A percentile compares a stretch with the other conserved stretches of the same genome.
Evolutionary conservation across 495 filamentous ascomycete species (phyloP).

Genomic region (Apodospora peruviana): DNA sequence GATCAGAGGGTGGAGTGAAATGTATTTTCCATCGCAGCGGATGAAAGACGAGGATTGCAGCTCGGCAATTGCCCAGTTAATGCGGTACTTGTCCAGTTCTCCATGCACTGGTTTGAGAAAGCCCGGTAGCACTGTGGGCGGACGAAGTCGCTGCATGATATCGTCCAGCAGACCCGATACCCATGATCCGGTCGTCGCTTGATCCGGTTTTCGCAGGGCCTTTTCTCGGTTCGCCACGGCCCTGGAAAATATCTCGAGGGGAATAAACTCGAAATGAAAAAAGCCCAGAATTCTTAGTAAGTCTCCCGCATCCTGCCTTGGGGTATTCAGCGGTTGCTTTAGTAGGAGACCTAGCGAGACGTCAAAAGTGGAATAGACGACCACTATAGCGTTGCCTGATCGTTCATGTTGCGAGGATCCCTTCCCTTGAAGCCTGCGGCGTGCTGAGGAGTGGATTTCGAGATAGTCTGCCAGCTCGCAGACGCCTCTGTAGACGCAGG

Average conservation of each 20-base stretch:
- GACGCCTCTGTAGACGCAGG: slow-evolving; percentile 4
- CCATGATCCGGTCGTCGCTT: neutral
- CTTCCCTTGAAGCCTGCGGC: neutral
- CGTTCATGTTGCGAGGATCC: neutral
- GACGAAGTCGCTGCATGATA: neutral
- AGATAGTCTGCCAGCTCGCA: slow-evolving; percentile 7
- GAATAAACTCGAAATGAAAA: slow-evolving; percentile 6
- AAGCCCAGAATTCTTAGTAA: slow-evolving; percentile 5
- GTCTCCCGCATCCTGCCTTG: slow-evolving; percentile 1
- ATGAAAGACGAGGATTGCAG: slow-evolving; percentile 4
- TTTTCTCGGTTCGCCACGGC: neutral
- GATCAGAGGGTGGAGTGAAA: slow-evolving; percentile 7
- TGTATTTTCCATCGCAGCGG: slow-evolving; percentile 1
- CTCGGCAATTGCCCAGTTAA: slow-evolving; percentile 4
- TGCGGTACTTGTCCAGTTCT: neutral
- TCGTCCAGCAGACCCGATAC: neutral
- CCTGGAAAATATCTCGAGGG: slow-evolving; percentile 1
- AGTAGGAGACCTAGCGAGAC: slow-evolving; percentile 1
- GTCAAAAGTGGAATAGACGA: slow-evolving; percentile 7
- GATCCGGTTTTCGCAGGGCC: neutral
- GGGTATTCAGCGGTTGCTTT: neutral
- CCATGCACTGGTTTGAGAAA: slow-evolving; percentile 1
- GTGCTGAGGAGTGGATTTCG: neutral
- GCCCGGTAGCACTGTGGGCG: neutral
- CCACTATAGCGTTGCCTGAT: neutral